Conservation (phyloP, 176 grass and related monocot genomes). For the Oryza brachyantha region DNA sequence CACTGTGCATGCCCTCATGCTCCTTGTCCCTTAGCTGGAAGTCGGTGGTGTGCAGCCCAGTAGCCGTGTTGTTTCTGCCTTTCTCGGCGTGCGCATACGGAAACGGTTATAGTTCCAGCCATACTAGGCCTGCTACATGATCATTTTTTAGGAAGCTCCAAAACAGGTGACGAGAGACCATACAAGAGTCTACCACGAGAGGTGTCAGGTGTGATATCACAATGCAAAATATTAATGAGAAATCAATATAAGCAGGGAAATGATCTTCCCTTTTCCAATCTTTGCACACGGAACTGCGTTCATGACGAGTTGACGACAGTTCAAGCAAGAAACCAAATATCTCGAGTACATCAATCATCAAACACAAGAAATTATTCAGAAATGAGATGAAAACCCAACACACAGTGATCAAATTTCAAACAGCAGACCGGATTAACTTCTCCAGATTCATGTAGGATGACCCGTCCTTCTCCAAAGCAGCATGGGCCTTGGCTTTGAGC, state of each 20-base stretch:
- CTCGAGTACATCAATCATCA: background rate
- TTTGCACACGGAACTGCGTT: background rate
- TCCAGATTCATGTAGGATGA: constrained; percentile 40
- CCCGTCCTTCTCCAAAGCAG: constrained; percentile 23
- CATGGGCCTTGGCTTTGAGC: background rate
- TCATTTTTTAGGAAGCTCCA: background rate
- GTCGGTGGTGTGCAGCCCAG: background rate
- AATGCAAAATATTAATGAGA: background rate
- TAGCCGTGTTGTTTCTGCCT: background rate
- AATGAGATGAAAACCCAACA: background rate
- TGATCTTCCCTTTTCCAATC: background rate
- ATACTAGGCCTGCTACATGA: background rate
- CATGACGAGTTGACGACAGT: no score
- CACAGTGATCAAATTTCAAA: background rate
- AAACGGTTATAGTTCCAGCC: background rate
- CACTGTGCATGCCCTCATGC: background rate
- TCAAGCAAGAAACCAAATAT: background rate
- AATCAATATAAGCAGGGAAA: background rate
- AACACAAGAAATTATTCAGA: background rate
- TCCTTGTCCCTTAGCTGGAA: background rate
- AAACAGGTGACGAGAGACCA: background rate
- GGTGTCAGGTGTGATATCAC: background rate
- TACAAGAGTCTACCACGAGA: background rate
- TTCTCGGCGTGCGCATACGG: background rate
- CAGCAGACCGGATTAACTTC: constrained; percentile 3